Evolutionary conservation across 805 yeast species (phyloP), one percentile per base, ranked within the genome.

Genomic region (Nakazawaea ernobii): DNA sequence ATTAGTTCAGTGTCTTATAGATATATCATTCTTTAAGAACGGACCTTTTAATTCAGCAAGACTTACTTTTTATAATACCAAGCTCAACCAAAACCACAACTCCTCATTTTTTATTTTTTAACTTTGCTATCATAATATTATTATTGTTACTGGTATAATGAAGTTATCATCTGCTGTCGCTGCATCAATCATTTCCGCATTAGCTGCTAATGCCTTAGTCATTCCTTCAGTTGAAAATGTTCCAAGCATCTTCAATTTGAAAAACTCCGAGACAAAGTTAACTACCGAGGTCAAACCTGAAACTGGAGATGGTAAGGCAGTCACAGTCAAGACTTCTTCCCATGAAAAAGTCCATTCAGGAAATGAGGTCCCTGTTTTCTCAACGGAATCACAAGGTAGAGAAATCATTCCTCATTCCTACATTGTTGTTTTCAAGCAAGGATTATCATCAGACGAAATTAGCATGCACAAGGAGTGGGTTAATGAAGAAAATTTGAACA

Each of bases 381-480:
- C 74, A 35, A 63, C 75, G 42, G 69, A 67, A 41, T 52, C 68
- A 29, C 76, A 75, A 43, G 58, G 62, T 10, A 63, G 70, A 45
- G 74, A 77, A 49, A 54, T 75, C 40, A 77, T 85, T 56, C 83
- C 90, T 33, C 75, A 85, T 70, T 82, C 84, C 59, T 94, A 89
- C 72, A 91, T 94, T 54, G 71, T 94, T 56, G 90, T 91, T 43
- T 82, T 92, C 71, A 90, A 89, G 71, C 77, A 79, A 46, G 78
- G 71, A 45, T 71, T 81, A 32, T 59, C 75, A 20, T 65, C 74
- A 26, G 78, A 78, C 33, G 78, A 77, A 50, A 69, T 77, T 30
- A 69, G 71, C 36, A 75, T 79, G 73, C 96, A 91, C 71, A 74
- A 75, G 60, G 76, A 78, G 59, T 75, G 85, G 81, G 77, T 87